Conservation (phyloP, 257 asterid species). For the Mitragyna speciosa region DNA sequence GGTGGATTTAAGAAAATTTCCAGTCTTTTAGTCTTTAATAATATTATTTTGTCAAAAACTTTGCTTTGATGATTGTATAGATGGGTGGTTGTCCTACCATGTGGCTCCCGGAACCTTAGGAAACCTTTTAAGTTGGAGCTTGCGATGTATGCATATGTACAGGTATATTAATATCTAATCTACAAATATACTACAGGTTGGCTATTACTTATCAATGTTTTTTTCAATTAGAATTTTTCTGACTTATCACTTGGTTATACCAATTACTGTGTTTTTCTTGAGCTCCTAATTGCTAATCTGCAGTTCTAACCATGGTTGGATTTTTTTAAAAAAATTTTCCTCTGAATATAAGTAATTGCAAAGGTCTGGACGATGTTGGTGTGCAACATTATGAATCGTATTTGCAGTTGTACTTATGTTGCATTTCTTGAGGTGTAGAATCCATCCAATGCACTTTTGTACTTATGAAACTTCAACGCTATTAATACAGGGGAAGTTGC, state of each 20-base stretch:
- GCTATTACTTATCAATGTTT: not conserved
- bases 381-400: not conserved
- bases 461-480: not conserved
- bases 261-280: not conserved
- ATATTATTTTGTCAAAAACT: not conserved
- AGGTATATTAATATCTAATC: conserved; percentile 39
- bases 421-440: not conserved
- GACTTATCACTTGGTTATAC: not conserved
- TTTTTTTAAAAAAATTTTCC: not conserved
- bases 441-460: not conserved
- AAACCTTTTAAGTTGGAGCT: conserved; percentile 93
- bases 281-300: not conserved
- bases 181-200: not conserved
- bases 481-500: not conserved
- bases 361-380: not conserved
- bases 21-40: not conserved
- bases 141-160: conserved; percentile 61
- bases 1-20: not conserved
- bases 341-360: not conserved
- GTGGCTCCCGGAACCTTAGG: conserved; percentile 66
- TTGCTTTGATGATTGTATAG: conserved; percentile 38
- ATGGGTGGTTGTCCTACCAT: conserved; percentile 88
- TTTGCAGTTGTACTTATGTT: not conserved
- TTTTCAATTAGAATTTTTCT: not conserved
- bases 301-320: not conserved